Evolutionary conservation across 73 alveolate species (phyloP).

Genomic region (Paramecium sexaurelia): DNA sequence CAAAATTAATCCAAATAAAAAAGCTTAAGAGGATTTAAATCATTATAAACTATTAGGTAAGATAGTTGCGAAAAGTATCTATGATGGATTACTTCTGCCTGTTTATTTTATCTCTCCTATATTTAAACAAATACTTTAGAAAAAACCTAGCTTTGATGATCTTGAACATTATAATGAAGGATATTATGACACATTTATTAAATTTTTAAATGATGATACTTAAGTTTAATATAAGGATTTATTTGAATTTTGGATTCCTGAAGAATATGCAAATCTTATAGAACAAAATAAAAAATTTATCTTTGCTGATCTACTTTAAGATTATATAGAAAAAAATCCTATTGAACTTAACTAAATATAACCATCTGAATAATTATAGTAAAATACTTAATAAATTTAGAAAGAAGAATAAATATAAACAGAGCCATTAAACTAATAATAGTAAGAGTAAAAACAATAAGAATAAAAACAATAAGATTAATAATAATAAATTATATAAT

Average conservation of each 20-base stretch:
- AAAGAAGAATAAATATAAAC: background rate
- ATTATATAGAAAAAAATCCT: background rate
- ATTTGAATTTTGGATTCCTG: slow-evolving; percentile 58
- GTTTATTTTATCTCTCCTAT: slow-evolving; percentile 35
- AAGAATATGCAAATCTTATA: background rate
- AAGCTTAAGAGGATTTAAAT: background rate
- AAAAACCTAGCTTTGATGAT: slow-evolving; percentile 24
- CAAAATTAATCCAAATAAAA: slow-evolving; percentile 34
- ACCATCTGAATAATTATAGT: background rate
- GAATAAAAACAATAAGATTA: background rate
- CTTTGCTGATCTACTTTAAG: background rate
- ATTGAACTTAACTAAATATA: background rate
- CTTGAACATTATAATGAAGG: slow-evolving; percentile 58
- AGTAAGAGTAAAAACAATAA: background rate
- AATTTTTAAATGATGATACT: slow-evolving; percentile 42
- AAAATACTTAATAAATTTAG: background rate
- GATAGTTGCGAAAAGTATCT: background rate
- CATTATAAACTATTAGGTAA: slow-evolving; percentile 13
- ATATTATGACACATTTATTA: slow-evolving; percentile 41
- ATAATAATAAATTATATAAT: background rate
- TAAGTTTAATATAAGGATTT: background rate
- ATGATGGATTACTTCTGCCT: slow-evolving; percentile 6
- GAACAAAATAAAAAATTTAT: background rate
- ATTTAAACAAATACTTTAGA: background rate
- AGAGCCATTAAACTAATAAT: background rate